Evolutionary conservation across 2,329 filamentous ascomycete genomes (phyloP), one percentile per base, ranked within the genome.

Genomic region (Dactylellina parvicollis): DNA sequence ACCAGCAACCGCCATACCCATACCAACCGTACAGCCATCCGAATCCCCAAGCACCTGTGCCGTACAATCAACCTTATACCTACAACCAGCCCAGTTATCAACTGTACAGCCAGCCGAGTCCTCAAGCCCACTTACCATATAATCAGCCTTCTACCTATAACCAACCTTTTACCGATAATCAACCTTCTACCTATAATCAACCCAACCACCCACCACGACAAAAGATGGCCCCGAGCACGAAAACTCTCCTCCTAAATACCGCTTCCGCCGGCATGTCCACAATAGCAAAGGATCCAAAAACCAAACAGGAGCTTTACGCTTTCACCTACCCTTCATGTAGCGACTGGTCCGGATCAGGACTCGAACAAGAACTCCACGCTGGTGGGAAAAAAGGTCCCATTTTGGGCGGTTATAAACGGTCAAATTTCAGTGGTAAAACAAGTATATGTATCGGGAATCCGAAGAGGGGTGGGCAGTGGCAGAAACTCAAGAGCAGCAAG

Each of bases 391-490:
- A 67, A 1, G 62, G 62, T 5, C 22, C 10, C n/a, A 40, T 67
- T 7, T 8, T 67, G 2, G 62, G 62, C 12, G 62, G 62, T 2
- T 49, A 38, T 30, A 60, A 59, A 18, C 28, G 16, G 9, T 66
- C 62, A 1, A 32, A 67, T 4, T 12, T 26, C 4, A 67, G 49
- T 0, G 54, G 18, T 2, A 67, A 67, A 28, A 34, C 24, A 8
- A 67, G 52, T 26, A 52, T 67, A 1, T 57, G 52, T 34, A 52
- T 67, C 9, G 62, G 62, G 7, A 44, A 59, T 24, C 52, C 60
- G 1, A 36, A 38, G 8, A 38, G 40, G 16, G 60, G 60, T 20
- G 50, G 49, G 16, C 26, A 59, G 10, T 59, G 38, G 24, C 62
- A 67, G 36, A 67, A 59, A n/a, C 22, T 67, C 28, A 56, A 38